Conservation (phyloP, 495 filamentous ascomycete genomes). For the Podospora anserina region DNA sequence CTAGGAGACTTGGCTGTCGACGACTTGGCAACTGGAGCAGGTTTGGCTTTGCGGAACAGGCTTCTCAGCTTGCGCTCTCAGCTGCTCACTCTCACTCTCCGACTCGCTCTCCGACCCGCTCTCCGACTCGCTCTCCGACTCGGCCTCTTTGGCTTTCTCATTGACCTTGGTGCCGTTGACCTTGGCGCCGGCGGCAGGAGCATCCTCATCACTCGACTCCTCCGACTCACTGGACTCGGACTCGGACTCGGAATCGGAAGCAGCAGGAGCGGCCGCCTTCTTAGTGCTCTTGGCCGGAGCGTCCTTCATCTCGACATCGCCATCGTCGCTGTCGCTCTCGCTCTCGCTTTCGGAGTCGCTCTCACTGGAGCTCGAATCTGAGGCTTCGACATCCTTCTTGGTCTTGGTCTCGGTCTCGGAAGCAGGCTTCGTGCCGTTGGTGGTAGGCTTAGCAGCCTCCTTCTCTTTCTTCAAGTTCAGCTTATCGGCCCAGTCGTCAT, state of each 20-base stretch:
- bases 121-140: conserved; percentile 23
- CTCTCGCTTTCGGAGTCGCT: background rate
- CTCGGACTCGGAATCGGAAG: conserved; percentile 24
- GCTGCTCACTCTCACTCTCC: conserved; percentile 22
- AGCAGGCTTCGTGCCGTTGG: background rate
- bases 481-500: background rate
- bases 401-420: background rate
- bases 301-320: conserved; percentile 17
- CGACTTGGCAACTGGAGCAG: conserved; percentile 12
- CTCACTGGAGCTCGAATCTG: background rate
- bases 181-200: conserved; percentile 14
- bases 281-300: conserved; percentile 9
- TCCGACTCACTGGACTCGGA: conserved; percentile 27
- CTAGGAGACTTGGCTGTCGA: conserved; percentile 8
- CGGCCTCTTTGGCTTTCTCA: conserved; percentile 14
- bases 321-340: conserved; percentile 17
- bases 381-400: background rate
- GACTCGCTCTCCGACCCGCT: conserved; percentile 11
- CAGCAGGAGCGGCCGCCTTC: conserved; percentile 2
- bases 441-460: background rate
- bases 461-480: background rate
- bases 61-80: conserved; percentile 30
- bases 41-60: conserved; percentile 14
- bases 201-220: conserved; percentile 4
- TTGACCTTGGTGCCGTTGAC: conserved; percentile 14